phyloP scores from a whole-genome alignment of 805 yeast genomes.

The Ogataea ganodermae region DNA sequence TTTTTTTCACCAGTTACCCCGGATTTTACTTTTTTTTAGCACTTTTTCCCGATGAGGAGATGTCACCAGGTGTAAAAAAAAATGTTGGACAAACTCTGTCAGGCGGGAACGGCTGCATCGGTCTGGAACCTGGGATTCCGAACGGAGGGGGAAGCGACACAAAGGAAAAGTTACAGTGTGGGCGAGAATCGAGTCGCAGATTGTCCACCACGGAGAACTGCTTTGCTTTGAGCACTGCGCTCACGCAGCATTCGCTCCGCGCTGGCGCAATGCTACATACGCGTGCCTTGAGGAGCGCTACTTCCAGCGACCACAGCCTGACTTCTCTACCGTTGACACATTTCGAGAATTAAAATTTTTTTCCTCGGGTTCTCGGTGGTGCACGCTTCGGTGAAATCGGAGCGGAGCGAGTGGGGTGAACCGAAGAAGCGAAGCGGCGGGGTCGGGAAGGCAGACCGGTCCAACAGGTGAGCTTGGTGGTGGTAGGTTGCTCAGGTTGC shows the following conservation, averaged over 20 bases:
- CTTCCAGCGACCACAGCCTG: too few relatives aligned
- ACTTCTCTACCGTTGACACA: conserved; percentile 2
- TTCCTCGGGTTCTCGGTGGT: not conserved
- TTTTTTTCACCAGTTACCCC: conserved; percentile 6
- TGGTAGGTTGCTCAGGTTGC: too few relatives aligned
- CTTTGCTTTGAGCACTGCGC: too few relatives aligned
- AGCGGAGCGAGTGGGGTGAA: conserved; percentile 1
- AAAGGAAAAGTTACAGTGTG: not conserved
- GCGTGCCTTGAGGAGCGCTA: too few relatives aligned
- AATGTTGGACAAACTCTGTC: not conserved
- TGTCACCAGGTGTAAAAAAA: not conserved
- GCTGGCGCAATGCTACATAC: too few relatives aligned
- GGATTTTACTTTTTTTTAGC: conserved; percentile 2
- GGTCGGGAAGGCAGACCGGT: not conserved
- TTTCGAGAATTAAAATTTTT: not conserved
- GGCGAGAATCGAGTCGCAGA: not conserved
- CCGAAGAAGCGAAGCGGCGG: not conserved
- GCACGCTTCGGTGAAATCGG: conserved; percentile 6
- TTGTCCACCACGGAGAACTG: too few relatives aligned
- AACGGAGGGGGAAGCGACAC: not conserved
- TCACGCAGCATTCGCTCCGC: too few relatives aligned
- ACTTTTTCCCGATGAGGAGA: not conserved
- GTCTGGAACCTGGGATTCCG: conserved; percentile 1
- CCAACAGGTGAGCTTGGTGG: not conserved
- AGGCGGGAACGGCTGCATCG: not conserved